phyloP scores from a whole-genome alignment of 306 rosid genomes.

The Geum urbanum region DNA sequence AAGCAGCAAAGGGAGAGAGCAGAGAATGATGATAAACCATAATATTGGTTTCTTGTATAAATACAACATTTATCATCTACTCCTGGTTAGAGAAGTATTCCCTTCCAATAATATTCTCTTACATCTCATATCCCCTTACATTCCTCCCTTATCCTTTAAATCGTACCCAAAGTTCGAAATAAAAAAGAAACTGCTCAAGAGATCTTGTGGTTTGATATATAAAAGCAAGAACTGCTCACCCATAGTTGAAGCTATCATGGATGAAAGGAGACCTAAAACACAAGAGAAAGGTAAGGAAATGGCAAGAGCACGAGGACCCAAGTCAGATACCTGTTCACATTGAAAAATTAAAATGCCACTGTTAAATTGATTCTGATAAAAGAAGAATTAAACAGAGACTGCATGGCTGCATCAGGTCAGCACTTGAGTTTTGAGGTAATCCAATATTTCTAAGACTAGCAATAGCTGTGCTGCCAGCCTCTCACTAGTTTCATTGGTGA shows the following conservation, averaged over 20 bases:
- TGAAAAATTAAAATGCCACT: constrained; percentile 22
- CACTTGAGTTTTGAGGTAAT: background rate
- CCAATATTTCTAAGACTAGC: background rate
- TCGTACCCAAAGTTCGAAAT: background rate
- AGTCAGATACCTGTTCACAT: constrained; percentile 60
- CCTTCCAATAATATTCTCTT: background rate
- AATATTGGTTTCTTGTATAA: background rate
- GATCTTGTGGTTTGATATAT: background rate
- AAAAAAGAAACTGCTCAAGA: background rate
- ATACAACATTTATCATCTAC: background rate
- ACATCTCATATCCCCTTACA: background rate
- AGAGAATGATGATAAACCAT: background rate
- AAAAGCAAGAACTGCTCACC: constrained; percentile 37
- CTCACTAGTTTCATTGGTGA: background rate
- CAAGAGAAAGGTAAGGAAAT: constrained; percentile 75
- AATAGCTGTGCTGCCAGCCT: background rate
- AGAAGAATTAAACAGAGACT: constrained; percentile 3
- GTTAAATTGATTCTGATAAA: constrained; percentile 17
- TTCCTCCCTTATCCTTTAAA: background rate
- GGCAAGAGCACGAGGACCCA: constrained; percentile 85
- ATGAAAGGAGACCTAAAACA: constrained; percentile 64
- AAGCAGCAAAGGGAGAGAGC: background rate
- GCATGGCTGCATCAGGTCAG: constrained; percentile 7
- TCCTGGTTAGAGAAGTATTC: background rate
- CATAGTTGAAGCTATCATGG: constrained; percentile 75